A percentile compares a stretch with the other conserved stretches of the same genome.
Conservation (phyloP, 2,329 filamentous ascomycete species). For the Hyphodiscus sp. region DNA sequence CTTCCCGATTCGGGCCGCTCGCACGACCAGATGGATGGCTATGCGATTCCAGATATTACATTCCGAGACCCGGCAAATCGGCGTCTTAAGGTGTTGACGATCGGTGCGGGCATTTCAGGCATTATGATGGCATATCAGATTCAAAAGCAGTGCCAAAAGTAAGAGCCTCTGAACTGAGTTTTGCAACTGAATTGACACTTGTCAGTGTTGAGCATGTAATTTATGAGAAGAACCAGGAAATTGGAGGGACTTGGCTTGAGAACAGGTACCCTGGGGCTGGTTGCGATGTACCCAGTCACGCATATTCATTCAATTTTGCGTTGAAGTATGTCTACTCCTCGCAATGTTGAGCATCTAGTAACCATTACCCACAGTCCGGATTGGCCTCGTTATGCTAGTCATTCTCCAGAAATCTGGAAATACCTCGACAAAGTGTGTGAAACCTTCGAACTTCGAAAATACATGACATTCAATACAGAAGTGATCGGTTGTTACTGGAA, state of each 20-base stretch:
- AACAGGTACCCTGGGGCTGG: too few relatives aligned
- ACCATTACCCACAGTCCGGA: slow-evolving; percentile 29
- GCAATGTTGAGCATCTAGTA: background rate
- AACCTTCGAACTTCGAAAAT: slow-evolving; percentile 42
- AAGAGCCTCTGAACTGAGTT: background rate
- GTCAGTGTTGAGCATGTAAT: too few relatives aligned
- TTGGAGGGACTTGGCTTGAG: too few relatives aligned
- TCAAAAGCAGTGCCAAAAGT: slow-evolving; percentile 34
- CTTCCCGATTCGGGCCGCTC: background rate
- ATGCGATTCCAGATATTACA: slow-evolving; percentile 15
- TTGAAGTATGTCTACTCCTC: slow-evolving; percentile 29
- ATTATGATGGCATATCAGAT: slow-evolving; percentile 42
- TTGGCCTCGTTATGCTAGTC: slow-evolving; percentile 51
- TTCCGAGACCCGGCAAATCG: slow-evolving; percentile 33
- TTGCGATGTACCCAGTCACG: too few relatives aligned
- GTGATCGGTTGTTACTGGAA: slow-evolving; percentile 42
- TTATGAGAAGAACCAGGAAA: too few relatives aligned
- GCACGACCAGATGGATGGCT: background rate
- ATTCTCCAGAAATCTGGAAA: slow-evolving; percentile 36
- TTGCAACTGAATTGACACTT: too few relatives aligned
- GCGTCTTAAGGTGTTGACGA: slow-evolving; percentile 40
- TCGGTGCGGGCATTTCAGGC: slow-evolving; percentile 41
- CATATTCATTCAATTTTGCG: too few relatives aligned
- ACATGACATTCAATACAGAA: slow-evolving; percentile 45
- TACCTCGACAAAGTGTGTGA: slow-evolving; percentile 44